Base-by-base conservation (phyloP, 768 basidiomycete species). In the Cystobasidium ongulense region DNA sequence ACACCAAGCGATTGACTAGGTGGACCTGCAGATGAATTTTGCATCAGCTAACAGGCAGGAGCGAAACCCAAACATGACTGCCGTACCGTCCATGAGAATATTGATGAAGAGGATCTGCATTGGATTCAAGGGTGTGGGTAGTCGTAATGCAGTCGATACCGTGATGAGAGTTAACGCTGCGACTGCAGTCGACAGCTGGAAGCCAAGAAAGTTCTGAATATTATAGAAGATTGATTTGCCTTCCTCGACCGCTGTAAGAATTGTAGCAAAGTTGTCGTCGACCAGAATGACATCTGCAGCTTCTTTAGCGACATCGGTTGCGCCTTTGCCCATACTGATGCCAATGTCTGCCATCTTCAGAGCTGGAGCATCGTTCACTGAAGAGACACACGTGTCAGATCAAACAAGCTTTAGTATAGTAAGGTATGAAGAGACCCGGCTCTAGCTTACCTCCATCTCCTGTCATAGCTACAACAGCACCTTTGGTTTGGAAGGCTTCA, bases 31-130 rank as follows among this genome's bases (percentile, higher is more conserved):
- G n/a, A 35, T 54, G 43, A 1, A 18, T 2, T 11, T 1, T 21
- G 8, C 3, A 63, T 31, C 25, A 27, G 10, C 25, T 3, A 38
- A 15, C 11, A 31, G 18, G 36, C 54, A 25, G 13, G 13, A 8
- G 23, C 54, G 54, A 25, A 23, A 7, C 8, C 7, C 31, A 23
- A 33, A n/a, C 13, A 63, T 63, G 64, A 18, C 7, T 43, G 21
- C 81, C 85, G 38, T 72, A 89, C 92, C 93, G 76, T 98, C 95
- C 94, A 98, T 98, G 61, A 98, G 86, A 80, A 97, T 96, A 82
- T 98, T 97, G 79, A 97, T 97, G 80, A 96, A 98, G n/a, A 98
- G 83, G 78, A 98, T 98, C 81, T 98, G 93, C 93, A 97, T 97
- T 1, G 94, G 89, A 78, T 98, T 98, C 75, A 98, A 85, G 1